Percentiles rank a stretch among this genome's conserved stretches.
phyloP scores from a whole-genome alignment of 2,329 filamentous ascomycete genomes.

The Colletotrichum aenigma region DNA sequence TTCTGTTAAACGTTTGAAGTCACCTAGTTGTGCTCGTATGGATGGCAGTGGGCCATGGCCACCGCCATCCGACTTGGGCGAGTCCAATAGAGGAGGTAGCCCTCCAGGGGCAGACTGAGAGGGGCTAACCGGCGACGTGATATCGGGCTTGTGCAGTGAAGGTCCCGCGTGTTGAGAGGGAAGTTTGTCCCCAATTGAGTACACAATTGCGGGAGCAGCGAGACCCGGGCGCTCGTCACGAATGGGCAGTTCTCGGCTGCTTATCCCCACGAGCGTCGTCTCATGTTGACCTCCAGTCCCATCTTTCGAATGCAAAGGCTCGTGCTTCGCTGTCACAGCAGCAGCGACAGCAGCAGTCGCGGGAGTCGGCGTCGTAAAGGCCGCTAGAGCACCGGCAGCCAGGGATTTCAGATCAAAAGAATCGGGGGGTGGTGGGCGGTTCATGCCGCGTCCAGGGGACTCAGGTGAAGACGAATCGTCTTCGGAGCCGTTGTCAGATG shows the following conservation, averaged over 20 bases:
- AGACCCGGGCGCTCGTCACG: conserved; percentile 31
- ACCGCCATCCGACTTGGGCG: conserved; percentile 36
- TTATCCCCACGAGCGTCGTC: not conserved
- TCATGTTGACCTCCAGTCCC: not conserved
- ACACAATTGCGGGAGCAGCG: conserved; percentile 12
- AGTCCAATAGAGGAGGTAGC: conserved; percentile 41
- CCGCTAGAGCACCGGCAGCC: conserved; percentile 34
- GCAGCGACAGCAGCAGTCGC: conserved; percentile 22
- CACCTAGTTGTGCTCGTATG: conserved; percentile 39
- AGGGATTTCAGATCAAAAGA: conserved; percentile 32
- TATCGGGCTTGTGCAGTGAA: not conserved
- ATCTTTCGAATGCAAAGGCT: not conserved
- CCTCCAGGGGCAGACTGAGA: conserved; percentile 25
- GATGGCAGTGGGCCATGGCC: conserved; percentile 40
- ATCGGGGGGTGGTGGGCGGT: not conserved
- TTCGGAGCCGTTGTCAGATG: conserved; percentile 27
- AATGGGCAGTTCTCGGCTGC: conserved; percentile 36
- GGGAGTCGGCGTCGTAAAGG: conserved; percentile 22
- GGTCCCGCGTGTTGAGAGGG: not conserved
- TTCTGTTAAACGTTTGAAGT: conserved; percentile 36
- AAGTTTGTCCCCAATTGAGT: conserved; percentile 1
- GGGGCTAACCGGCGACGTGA: conserved; percentile 13
- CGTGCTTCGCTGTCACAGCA: not conserved
- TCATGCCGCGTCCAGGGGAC: conserved; percentile 10
- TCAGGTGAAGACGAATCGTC: conserved; percentile 18